Conservation (phyloP, 192 early-diverging fungal species). For the Martensiomyces pterosporus region DNA sequence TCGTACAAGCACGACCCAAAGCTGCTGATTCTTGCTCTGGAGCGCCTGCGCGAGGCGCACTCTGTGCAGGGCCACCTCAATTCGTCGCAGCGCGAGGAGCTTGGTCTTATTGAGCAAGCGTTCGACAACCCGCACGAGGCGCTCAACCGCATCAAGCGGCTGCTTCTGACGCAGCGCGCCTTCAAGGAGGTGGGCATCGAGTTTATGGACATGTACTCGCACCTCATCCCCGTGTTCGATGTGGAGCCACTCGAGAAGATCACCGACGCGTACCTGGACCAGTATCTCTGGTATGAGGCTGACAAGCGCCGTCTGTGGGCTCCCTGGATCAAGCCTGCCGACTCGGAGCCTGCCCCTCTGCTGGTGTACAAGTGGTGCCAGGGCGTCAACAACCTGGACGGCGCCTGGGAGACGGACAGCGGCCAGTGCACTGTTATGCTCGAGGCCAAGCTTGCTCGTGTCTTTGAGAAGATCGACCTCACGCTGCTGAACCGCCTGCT, state of each 20-base stretch:
- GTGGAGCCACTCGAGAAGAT: conserved; percentile 99
- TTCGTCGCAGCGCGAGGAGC: conserved; percentile 93
- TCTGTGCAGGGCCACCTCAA: conserved; percentile 93
- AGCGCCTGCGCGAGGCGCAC: conserved; percentile 92
- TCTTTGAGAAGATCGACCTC: conserved; percentile 97
- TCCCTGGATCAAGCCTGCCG: conserved; percentile 98
- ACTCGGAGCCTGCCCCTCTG: conserved; percentile 94
- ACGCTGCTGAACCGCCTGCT: conserved; percentile 90
- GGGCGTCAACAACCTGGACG: conserved; percentile 95
- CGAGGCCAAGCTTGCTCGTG: conserved; percentile 86
- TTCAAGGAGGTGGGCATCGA: conserved; percentile 99
- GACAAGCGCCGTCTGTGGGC: conserved; percentile 97
- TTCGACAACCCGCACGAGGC: conserved; percentile 92
- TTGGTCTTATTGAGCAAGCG: conserved; percentile 96
- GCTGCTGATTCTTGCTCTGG: conserved; percentile 90
- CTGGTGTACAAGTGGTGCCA: conserved; percentile 98
- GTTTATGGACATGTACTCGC: conserved; percentile 98
- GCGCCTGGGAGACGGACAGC: conserved; percentile 87
- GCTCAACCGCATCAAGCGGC: conserved; percentile 79
- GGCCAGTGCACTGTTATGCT: conserved; percentile 97
- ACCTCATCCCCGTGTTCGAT: conserved; percentile 96
- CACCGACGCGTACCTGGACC: conserved; percentile 97
- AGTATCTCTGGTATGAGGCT: conserved; percentile 99
- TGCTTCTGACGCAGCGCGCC: conserved; percentile 93
- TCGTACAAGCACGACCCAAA: conserved; percentile 99